Percentiles rank a stretch among this genome's conserved stretches.
phyloP scores from a whole-genome alignment of 352 stramenopile genomes.

The Phytophthora capsici region DNA sequence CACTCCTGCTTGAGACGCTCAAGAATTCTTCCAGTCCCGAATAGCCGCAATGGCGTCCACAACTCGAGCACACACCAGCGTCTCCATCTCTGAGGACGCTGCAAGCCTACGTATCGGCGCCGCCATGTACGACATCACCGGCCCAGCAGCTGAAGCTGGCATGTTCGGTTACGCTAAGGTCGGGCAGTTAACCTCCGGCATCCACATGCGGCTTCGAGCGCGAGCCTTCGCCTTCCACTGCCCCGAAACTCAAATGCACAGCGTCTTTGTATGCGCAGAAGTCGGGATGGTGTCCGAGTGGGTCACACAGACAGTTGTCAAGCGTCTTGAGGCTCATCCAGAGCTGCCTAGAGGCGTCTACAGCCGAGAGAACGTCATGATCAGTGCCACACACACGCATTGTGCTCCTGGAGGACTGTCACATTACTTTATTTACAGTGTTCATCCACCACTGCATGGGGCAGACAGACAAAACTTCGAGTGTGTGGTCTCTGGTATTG shows the following conservation, averaged over 20 bases:
- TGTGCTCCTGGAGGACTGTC: constrained; percentile 90
- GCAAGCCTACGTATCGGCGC: constrained; percentile 62
- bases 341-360: constrained; percentile 55
- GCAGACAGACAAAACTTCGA: constrained; percentile 89
- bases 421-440: constrained; percentile 93
- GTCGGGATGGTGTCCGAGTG: constrained; percentile 90
- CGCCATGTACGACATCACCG: constrained; percentile 88
- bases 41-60: constrained; percentile 2
- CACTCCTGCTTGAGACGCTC: constrained; percentile 8
- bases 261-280: constrained; percentile 90
- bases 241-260: constrained; percentile 35
- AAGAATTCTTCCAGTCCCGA: constrained; percentile 2
- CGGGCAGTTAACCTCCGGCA: constrained; percentile 75
- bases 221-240: constrained; percentile 84
- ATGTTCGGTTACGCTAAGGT: constrained; percentile 91
- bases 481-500: constrained; percentile 89
- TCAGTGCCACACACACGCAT: constrained; percentile 94
- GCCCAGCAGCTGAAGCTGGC: constrained; percentile 77
- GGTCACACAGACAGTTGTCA: constrained; percentile 84
- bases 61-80: constrained; percentile 15
- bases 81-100: constrained; percentile 16
- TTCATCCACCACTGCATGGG: constrained; percentile 78
- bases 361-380: constrained; percentile 80
- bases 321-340: constrained; percentile 56
- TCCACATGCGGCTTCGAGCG: constrained; percentile 88